Evolutionary conservation across 129 eudicot genomes (phyloP).

Genomic region (Deinandra increscens): DNA sequence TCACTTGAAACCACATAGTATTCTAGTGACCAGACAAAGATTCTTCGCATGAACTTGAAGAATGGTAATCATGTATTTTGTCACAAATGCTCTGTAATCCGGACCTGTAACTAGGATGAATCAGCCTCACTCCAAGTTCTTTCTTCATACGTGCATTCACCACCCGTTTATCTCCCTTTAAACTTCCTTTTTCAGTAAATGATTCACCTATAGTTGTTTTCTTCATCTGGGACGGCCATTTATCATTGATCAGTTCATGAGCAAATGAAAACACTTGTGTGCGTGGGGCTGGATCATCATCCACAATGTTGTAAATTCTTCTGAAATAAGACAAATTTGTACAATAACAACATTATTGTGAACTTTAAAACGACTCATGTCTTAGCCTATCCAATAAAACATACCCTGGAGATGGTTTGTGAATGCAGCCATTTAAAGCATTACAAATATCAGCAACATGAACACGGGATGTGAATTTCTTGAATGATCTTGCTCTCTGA

Average conservation of each 20-base stretch:
- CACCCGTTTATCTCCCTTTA: constrained; percentile 68
- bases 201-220: constrained; percentile 22
- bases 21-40: not conserved
- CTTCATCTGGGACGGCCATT: constrained; percentile 45
- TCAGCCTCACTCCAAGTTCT: constrained; percentile 65
- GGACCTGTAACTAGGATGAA: constrained; percentile 64
- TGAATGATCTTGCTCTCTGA: constrained; percentile 63
- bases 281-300: constrained; percentile 87
- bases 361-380: not conserved
- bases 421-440: constrained; percentile 57
- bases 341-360: not conserved
- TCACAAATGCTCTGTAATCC: constrained; percentile 70
- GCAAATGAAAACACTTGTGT: constrained; percentile 66
- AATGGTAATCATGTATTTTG: constrained; percentile 35
- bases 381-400: not conserved
- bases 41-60: constrained; percentile 11
- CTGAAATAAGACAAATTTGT: constrained; percentile 31
- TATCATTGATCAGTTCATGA: constrained; percentile 45
- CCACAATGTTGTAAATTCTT: constrained; percentile 74
- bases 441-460: constrained; percentile 89
- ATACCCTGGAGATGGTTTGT: constrained; percentile 57
- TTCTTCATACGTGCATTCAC: constrained; percentile 61
- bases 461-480: constrained; percentile 66
- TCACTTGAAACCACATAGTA: not conserved
- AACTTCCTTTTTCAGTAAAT: constrained; percentile 1